Conservation (phyloP, 1,284 basidiomycete species). For the Cutaneotrichosporon sp. region DNA sequence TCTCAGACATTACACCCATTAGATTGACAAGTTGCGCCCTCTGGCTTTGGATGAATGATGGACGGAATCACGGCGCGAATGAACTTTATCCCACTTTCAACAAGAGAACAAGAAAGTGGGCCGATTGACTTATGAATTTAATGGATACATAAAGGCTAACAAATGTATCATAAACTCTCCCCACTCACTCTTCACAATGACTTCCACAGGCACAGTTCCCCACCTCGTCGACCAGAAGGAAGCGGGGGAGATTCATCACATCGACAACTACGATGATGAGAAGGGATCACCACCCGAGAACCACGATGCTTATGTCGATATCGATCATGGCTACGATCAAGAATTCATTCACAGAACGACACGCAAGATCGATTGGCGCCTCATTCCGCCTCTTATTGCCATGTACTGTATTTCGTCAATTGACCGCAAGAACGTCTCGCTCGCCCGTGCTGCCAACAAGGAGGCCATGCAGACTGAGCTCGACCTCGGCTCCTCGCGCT, state of each 20-base stretch:
- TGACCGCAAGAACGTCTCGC: slow-evolving; percentile 32
- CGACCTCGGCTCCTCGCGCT: slow-evolving; percentile 36
- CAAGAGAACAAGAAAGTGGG: no score
- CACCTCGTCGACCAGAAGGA: neutral
- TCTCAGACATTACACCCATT: no score
- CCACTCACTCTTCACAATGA: neutral
- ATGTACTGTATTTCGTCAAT: slow-evolving; percentile 27
- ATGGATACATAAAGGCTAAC: neutral
- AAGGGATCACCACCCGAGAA: neutral
- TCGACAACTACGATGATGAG: neutral
- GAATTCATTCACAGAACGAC: slow-evolving; percentile 9
- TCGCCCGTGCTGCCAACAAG: slow-evolving; percentile 20
- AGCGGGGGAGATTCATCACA: neutral
- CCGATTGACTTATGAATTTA: neutral
- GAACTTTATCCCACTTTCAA: no score
- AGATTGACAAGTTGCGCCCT: no score
- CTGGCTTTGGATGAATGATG: no score
- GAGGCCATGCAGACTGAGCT: slow-evolving; percentile 20
- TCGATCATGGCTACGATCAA: slow-evolving; percentile 19
- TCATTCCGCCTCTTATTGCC: slow-evolving; percentile 20
- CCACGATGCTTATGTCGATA: slow-evolving; percentile 11
- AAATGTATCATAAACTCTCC: neutral
- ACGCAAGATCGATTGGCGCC: slow-evolving; percentile 23
- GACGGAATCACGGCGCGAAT: no score
- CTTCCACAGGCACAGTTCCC: neutral